Base-by-base conservation (phyloP, 2,329 filamentous ascomycete species). In the Ophiostoma pallidulum region DNA sequence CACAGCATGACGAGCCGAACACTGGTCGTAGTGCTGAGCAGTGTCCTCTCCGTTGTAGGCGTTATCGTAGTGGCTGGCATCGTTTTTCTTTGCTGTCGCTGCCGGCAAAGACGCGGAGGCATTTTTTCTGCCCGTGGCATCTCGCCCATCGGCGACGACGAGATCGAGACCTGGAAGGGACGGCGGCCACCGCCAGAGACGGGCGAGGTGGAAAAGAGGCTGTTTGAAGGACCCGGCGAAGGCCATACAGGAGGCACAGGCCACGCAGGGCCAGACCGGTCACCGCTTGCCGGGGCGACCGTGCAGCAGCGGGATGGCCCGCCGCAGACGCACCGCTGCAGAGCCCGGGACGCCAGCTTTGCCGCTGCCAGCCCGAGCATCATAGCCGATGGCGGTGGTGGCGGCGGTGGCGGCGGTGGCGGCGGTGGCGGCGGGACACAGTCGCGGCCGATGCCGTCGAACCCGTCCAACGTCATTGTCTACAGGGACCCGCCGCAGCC, bases 81-180 rank as follows among this genome's bases (percentile, higher is more conserved):
- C 16, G 53, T 67, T 3, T 58, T 71, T 39, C 56, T 67, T 31
- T 70, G 64, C 51, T 62, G 66, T 43, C 61, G 66, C 14, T 64
- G 61, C 35, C 63, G 67, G 36, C 67, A 66, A 36, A 57, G 57
- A 41, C 62, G 62, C 39, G 62, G 62, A 29, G 53, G 59, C 12
- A 66, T 64, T 4, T 66, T 79, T 47, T 68, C 75, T 54, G 67
- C 69, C 43, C 66, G 78, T 43, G 76, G 75, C 41, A 75, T 76
- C 38, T 76, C 77, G 0, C 78, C 79, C 12, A 80, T 82, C 50
- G 71, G 75, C 52, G 79, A 82, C 55, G 77, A 81, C 51, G 79
- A 82, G 59, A 82, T 82, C 50, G 75, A 76, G 54, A 78, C 75
- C 4, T 82, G 79, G 79, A 79, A 76, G 57, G 63, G 64, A 24